Conservation (phyloP, 75 land plant species). For the Cryptomeria japonica region DNA sequence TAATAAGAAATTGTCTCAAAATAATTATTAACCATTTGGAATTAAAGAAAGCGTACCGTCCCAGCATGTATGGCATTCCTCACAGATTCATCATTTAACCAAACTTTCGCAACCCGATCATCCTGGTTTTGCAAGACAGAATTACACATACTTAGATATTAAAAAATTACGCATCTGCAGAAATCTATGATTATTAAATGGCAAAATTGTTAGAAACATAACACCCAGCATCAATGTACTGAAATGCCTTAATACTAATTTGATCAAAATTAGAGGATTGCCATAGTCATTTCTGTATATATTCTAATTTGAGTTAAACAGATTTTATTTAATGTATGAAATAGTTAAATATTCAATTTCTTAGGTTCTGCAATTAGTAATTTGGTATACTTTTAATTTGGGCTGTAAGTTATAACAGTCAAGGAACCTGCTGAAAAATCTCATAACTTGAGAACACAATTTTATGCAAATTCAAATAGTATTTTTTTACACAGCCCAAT, state of each 20-base stretch:
- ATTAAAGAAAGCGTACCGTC: constrained; percentile 34
- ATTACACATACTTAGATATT: background rate
- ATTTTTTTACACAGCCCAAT: background rate
- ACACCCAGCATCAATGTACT: background rate
- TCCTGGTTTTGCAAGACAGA: constrained; percentile 30
- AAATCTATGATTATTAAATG: background rate
- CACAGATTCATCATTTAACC: constrained; percentile 79
- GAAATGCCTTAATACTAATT: background rate
- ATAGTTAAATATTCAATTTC: background rate
- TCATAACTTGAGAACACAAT: background rate
- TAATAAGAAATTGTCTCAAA: background rate
- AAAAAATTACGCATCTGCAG: background rate
- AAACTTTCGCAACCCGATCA: constrained; percentile 65
- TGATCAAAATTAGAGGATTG: background rate
- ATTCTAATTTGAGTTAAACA: background rate
- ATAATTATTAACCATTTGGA: background rate
- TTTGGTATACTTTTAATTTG: background rate
- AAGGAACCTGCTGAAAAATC: background rate
- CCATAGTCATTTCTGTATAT: background rate
- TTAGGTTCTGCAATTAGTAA: background rate
- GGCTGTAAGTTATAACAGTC: background rate
- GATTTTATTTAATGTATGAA: background rate
- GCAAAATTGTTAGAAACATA: background rate
- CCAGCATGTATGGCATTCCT: constrained; percentile 81
- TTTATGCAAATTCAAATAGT: background rate